Evolutionary conservation across 352 stramenopile species (phyloP).

Genomic region (Pythium monospermum): DNA sequence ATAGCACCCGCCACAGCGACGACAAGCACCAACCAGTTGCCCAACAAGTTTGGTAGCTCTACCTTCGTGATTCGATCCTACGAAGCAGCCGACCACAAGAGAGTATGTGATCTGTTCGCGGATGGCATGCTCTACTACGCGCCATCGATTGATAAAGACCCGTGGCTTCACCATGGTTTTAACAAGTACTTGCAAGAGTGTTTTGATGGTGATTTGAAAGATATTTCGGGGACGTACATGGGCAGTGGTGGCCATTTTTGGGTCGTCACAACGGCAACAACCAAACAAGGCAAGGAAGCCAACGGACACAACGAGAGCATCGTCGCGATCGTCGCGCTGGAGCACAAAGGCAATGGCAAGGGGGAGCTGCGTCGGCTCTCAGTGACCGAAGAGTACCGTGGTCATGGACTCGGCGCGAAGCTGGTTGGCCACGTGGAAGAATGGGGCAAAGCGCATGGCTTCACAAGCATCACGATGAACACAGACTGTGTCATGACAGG

Average conservation of each 20-base stretch:
- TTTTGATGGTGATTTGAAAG: not conserved
- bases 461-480: conserved; percentile 30
- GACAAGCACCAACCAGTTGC: too few relatives aligned
- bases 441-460: conserved; percentile 26
- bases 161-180: not conserved
- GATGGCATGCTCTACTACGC: conserved; percentile 8
- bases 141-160: not conserved
- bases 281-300: not conserved
- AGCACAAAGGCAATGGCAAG: conserved; percentile 19
- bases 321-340: conserved; percentile 27
- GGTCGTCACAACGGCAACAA: conserved; percentile 25
- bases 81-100: not conserved
- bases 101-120: conserved; percentile 4
- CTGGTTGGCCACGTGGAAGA: conserved; percentile 39
- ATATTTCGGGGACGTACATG: conserved; percentile 7
- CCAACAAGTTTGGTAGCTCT: too few relatives aligned
- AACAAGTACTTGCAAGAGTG: not conserved
- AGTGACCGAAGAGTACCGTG: conserved; percentile 25
- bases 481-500: conserved; percentile 30
- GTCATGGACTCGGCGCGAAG: conserved; percentile 28
- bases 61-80: conserved; percentile 3
- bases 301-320: conserved; percentile 1
- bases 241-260: conserved; percentile 17
- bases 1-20: not conserved
- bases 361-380: conserved; percentile 39